phyloP scores from a whole-genome alignment of 257 asterid species.

The Jasminum sambac region DNA sequence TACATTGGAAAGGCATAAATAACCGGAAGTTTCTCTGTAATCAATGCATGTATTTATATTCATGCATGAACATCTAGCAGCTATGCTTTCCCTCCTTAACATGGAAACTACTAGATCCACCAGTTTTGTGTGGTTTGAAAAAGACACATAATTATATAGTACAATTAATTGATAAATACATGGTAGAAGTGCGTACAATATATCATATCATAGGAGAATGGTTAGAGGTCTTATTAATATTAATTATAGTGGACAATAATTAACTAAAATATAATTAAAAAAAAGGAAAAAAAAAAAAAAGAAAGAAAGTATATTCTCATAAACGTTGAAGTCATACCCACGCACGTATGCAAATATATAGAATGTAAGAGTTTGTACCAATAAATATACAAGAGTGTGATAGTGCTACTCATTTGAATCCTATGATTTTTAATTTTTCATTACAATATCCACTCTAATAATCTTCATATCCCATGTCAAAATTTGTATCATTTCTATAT shows the following conservation, averaged over 20 bases:
- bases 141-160: neutral
- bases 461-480: too few species aligned
- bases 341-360: neutral
- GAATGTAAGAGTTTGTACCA: neutral
- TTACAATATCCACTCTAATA: too few species aligned
- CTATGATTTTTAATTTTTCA: too few species aligned
- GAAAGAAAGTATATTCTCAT: too few species aligned
- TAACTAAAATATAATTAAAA: too few species aligned
- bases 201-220: neutral
- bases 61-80: neutral
- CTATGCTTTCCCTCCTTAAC: conserved; percentile 1
- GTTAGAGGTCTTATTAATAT: neutral
- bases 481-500: too few species aligned
- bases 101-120: conserved; percentile 2
- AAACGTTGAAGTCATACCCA: neutral
- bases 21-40: neutral
- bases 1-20: neutral
- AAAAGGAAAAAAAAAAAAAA: too few species aligned
- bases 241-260: too few species aligned
- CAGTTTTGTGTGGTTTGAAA: neutral
- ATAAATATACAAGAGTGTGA: too few species aligned
- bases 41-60: neutral
- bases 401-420: too few species aligned
- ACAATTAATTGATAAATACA: neutral
- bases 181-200: too few species aligned